These are phyloP conservation scores for Blakeslea trispora DNA, from an alignment of 371 early-diverging fungal species.

Conservation along the genomic window DNA sequence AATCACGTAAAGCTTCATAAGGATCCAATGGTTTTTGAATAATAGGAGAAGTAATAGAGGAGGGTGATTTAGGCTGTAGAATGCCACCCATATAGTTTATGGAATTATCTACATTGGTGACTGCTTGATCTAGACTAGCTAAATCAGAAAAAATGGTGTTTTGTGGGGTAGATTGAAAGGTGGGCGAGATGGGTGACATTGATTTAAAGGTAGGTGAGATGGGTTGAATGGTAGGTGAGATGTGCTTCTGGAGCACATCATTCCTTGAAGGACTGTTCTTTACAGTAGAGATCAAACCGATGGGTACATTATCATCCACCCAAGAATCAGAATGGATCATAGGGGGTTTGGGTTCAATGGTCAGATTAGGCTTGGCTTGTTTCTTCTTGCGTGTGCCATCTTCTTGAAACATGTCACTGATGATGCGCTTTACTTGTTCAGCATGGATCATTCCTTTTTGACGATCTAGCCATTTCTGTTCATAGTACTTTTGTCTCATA, in stretches of 20 bases:
- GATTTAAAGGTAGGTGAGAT: constrained; percentile 14
- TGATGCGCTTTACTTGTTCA: constrained; percentile 26
- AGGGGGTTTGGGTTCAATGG: constrained; percentile 3
- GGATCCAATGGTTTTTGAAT: constrained; percentile 22
- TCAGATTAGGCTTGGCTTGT: constrained; percentile 2
- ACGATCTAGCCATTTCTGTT: constrained; percentile 48
- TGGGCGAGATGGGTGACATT: too few species aligned
- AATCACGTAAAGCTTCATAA: constrained; percentile 27
- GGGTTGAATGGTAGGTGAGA: constrained; percentile 17
- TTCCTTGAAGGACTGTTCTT: neutral
- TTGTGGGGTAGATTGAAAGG: constrained; percentile 16
- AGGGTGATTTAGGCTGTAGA: constrained; percentile 22
- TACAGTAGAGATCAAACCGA: constrained; percentile 24
- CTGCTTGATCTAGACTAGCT: constrained; percentile 15
- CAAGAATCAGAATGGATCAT: constrained; percentile 19
- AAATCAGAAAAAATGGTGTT: constrained; percentile 22
- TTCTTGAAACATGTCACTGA: constrained; percentile 32
- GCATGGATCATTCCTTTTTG: constrained; percentile 26
- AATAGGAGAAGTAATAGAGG: neutral
- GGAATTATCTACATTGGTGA: neutral
- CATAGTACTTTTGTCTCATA: constrained; percentile 53
- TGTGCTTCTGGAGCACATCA: constrained; percentile 18
- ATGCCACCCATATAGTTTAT: constrained; percentile 22
- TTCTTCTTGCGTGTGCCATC: constrained; percentile 14
- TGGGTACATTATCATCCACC: constrained; percentile 32